A percentile compares a stretch with the other conserved stretches of the same genome.
phyloP scores from a whole-genome alignment of 192 early-diverging fungal genomes.

The Mortierella hygrophila region DNA sequence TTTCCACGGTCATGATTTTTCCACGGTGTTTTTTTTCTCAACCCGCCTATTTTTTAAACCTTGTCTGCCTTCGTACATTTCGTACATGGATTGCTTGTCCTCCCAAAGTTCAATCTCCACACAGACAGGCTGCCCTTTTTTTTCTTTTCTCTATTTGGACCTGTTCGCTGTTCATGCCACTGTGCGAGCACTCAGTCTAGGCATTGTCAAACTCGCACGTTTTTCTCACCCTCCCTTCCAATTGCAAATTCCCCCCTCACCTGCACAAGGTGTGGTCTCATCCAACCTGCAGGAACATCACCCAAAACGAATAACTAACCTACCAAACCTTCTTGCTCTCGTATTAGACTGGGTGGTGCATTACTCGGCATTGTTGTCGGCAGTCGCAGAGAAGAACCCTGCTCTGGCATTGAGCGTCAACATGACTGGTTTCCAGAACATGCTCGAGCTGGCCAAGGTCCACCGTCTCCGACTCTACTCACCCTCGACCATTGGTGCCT shows the following conservation, averaged over 20 bases:
- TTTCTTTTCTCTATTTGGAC: neutral
- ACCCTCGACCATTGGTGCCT: conserved; percentile 78
- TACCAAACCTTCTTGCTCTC: neutral
- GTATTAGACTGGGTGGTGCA: conserved; percentile 73
- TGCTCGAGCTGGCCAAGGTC: conserved; percentile 69
- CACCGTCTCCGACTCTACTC: conserved; percentile 71
- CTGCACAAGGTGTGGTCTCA: too few species aligned
- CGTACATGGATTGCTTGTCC: neutral
- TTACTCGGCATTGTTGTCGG: conserved; percentile 75
- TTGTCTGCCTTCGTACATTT: neutral
- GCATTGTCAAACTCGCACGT: neutral
- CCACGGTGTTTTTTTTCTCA: neutral
- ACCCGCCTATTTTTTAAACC: neutral
- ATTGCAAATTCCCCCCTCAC: too few species aligned
- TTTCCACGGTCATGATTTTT: conserved; percentile 8
- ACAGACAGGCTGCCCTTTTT: neutral
- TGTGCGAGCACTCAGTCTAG: neutral
- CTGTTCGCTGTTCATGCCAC: neutral
- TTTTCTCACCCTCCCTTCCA: neutral
- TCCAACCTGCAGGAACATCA: neutral
- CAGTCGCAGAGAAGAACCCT: conserved; percentile 75
- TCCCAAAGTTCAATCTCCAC: conserved; percentile 35
- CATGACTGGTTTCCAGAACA: conserved; percentile 76
- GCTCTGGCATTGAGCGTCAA: conserved; percentile 71
- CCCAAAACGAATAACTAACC: neutral